phyloP scores from a whole-genome alignment of 1,139 yeast genomes.

The Nakaseomyces bracarensis region DNA sequence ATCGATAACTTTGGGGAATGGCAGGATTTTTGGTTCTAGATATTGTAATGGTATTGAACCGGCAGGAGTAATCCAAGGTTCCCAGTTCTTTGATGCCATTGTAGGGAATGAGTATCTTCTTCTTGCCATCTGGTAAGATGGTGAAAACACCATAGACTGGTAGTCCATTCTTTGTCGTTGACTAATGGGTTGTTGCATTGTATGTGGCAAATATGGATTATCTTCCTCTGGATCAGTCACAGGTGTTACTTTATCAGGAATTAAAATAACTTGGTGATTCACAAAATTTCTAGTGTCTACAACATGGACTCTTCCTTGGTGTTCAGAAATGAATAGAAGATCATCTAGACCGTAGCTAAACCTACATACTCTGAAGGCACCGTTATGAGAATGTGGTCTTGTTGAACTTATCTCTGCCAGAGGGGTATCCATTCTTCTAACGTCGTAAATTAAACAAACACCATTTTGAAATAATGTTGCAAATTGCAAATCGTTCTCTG shows the following conservation, averaged over 20 bases:
- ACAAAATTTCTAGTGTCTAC: conserved; percentile 65
- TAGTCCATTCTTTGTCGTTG: conserved; percentile 5
- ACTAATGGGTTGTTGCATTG: conserved; percentile 8
- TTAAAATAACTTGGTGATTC: conserved; percentile 67
- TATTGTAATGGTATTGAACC: conserved; percentile 23
- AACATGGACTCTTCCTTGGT: conserved; percentile 77
- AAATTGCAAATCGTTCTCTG: conserved; percentile 61
- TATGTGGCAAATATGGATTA: conserved; percentile 8
- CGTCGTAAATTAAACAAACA: conserved; percentile 63
- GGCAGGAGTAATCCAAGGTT: conserved; percentile 29
- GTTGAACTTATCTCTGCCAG: conserved; percentile 52
- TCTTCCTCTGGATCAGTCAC: conserved; percentile 2
- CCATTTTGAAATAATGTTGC: conserved; percentile 86
- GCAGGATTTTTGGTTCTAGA: conserved; percentile 28
- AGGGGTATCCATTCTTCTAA: conserved; percentile 50
- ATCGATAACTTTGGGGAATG: conserved; percentile 27
- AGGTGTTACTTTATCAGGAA: conserved; percentile 35
- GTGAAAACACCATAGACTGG: background rate
- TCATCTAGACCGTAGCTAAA: conserved; percentile 71
- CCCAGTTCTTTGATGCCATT: conserved; percentile 9
- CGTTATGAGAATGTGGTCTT: conserved; percentile 40
- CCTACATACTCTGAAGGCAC: conserved; percentile 47
- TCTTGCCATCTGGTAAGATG: conserved; percentile 3
- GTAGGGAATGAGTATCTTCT: conserved; percentile 10
- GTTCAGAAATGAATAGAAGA: conserved; percentile 68